These are phyloP conservation scores for Boletus fagicola DNA, from an alignment of 768 basidiomycete species.

Conservation along the genomic window DNA sequence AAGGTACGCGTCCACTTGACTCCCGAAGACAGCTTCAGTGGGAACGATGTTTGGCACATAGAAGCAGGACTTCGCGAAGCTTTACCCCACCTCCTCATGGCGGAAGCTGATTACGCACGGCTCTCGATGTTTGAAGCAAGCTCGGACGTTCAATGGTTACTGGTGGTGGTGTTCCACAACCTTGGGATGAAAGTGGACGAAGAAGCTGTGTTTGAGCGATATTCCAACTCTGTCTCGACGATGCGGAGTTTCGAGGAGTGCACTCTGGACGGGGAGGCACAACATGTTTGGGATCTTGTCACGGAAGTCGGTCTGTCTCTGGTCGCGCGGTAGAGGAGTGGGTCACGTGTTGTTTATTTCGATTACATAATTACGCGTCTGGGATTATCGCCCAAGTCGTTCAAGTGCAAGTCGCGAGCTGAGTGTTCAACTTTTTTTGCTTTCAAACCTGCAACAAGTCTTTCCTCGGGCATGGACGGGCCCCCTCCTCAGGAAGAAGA, in stretches of 20 bases:
- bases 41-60: constrained; percentile 3
- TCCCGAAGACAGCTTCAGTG: constrained; percentile 15
- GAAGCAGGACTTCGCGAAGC: constrained; percentile 51
- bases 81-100: constrained; percentile 55
- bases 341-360: constrained; percentile 23
- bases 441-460: constrained; percentile 8
- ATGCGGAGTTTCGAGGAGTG: constrained; percentile 42
- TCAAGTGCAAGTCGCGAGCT: neutral
- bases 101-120: constrained; percentile 62
- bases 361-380: constrained; percentile 25
- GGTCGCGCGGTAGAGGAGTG: constrained; percentile 33
- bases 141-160: constrained; percentile 69
- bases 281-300: constrained; percentile 57
- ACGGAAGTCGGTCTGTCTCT: constrained; percentile 57
- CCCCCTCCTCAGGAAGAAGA: constrained; percentile 92
- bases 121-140: constrained; percentile 59
- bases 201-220: constrained; percentile 51
- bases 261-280: constrained; percentile 51
- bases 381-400: constrained; percentile 10
- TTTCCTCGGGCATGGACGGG: constrained; percentile 68
- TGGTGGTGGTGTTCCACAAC: constrained; percentile 72
- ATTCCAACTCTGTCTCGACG: constrained; percentile 44
- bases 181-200: constrained; percentile 54
- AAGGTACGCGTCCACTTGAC: constrained; percentile 36
- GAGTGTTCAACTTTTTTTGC: constrained; percentile 14